phyloP scores from a whole-genome alignment of 257 asterid species.

The Capsicum pubescens region DNA sequence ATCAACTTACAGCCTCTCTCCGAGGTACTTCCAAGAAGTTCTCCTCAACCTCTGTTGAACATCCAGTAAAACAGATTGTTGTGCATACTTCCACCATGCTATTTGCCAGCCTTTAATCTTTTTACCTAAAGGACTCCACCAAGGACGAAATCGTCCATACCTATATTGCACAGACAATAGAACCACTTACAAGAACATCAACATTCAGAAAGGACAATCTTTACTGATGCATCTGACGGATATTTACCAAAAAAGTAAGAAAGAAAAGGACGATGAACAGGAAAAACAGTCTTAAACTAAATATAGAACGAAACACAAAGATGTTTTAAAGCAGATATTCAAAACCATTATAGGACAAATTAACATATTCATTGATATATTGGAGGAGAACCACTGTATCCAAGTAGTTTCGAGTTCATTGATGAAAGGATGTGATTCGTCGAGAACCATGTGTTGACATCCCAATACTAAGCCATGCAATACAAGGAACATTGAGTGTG shows the following conservation, averaged over 20 bases:
- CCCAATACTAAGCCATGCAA: slow-evolving; percentile 20
- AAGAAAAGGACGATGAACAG: neutral
- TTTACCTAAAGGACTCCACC: slow-evolving; percentile 79
- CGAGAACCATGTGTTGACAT: neutral
- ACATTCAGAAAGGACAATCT: neutral
- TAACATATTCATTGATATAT: neutral
- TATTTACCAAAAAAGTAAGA: neutral
- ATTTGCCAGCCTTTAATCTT: slow-evolving; percentile 86
- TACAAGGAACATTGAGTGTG: slow-evolving; percentile 9
- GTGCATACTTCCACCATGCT: slow-evolving; percentile 98
- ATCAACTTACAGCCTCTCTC: slow-evolving; percentile 88
- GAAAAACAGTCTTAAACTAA: slow-evolving; percentile 8
- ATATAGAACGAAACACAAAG: neutral
- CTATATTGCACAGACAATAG: slow-evolving; percentile 47
- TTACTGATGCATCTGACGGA: slow-evolving; percentile 18
- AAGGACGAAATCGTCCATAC: slow-evolving; percentile 94
- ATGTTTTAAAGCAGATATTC: neutral
- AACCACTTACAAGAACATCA: slow-evolving; percentile 30
- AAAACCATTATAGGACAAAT: neutral
- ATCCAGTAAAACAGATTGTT: slow-evolving; percentile 81
- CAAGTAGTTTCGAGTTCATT: neutral
- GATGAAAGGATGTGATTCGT: neutral
- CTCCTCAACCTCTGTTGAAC: slow-evolving; percentile 77
- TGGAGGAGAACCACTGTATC: neutral
- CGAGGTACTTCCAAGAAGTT: slow-evolving; percentile 94